Conservation (phyloP, 768 basidiomycete species). For the Tulasnella sp. region DNA sequence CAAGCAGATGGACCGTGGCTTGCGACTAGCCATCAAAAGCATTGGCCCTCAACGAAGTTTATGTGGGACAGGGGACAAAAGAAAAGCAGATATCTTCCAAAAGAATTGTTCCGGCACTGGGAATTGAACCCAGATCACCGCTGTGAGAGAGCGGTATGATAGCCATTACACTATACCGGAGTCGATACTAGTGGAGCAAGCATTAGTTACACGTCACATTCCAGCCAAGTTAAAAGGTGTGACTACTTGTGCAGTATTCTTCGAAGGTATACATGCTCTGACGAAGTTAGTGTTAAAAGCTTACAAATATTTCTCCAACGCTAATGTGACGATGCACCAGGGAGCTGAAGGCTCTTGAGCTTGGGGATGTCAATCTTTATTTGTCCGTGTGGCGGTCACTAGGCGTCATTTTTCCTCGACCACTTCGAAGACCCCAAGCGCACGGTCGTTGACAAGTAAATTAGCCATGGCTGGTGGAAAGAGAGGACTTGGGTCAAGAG, state of each 20-base stretch:
- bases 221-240: not conserved
- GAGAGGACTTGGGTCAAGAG: not conserved
- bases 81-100: not conserved
- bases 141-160: conserved; percentile 21
- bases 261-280: not conserved
- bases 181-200: not conserved
- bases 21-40: too few relatives aligned
- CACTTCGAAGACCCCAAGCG: not conserved
- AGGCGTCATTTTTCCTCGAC: conserved; percentile 8
- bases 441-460: not conserved
- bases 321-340: not conserved
- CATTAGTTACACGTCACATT: not conserved
- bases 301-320: not conserved
- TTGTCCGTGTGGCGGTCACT: not conserved
- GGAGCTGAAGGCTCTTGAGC: not conserved
- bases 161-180: conserved; percentile 21
- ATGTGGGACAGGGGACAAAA: not conserved
- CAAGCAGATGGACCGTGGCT: too few relatives aligned
- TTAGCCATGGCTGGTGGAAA: not conserved
- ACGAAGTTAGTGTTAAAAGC: too few relatives aligned
- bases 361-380: not conserved
- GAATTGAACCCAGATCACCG: conserved; percentile 16
- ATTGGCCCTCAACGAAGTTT: not conserved
- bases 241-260: not conserved
- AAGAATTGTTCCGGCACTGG: conserved; percentile 11